phyloP scores from a whole-genome alignment of 768 basidiomycete genomes.

The Collybia sordida region DNA sequence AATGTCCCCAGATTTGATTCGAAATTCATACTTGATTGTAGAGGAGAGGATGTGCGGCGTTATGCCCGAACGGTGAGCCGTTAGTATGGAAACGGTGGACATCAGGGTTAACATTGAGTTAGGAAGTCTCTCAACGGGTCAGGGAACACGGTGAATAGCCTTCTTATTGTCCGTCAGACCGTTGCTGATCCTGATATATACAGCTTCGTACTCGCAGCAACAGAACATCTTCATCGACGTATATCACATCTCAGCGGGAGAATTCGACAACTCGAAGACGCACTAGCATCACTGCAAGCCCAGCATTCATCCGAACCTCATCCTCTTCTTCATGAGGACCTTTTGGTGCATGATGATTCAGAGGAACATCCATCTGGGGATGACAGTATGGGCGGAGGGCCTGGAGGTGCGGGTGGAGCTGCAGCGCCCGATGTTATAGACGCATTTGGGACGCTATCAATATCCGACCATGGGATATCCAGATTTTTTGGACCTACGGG shows the following conservation, averaged over 20 bases:
- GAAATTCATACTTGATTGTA: constrained; percentile 15
- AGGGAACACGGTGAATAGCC: constrained; percentile 59
- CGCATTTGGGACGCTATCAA: constrained; percentile 59
- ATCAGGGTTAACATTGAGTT: background rate
- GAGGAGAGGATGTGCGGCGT: constrained; percentile 65
- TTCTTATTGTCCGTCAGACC: background rate
- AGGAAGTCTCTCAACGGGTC: constrained; percentile 79
- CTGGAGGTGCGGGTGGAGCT: constrained; percentile 14
- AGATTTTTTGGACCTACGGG: constrained; percentile 68
- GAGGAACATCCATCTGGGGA: constrained; percentile 12
- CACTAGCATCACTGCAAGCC: constrained; percentile 49
- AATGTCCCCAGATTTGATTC: no score
- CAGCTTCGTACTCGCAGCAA: constrained; percentile 62
- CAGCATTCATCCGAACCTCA: constrained; percentile 53
- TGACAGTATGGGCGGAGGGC: constrained; percentile 18
- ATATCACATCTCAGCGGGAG: constrained; percentile 53
- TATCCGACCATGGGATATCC: constrained; percentile 59
- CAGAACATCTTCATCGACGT: constrained; percentile 62
- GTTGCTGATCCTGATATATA: background rate
- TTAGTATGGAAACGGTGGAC: constrained; percentile 4
- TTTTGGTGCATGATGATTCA: constrained; percentile 32
- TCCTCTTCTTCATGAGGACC: constrained; percentile 57
- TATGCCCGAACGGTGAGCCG: constrained; percentile 68
- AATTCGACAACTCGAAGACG: constrained; percentile 55
- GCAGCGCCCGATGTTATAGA: constrained; percentile 44